Percentiles rank a stretch among this genome's conserved stretches.
phyloP scores from a whole-genome alignment of 2,329 filamentous ascomycete species.

The Alternaria ventricosa region DNA sequence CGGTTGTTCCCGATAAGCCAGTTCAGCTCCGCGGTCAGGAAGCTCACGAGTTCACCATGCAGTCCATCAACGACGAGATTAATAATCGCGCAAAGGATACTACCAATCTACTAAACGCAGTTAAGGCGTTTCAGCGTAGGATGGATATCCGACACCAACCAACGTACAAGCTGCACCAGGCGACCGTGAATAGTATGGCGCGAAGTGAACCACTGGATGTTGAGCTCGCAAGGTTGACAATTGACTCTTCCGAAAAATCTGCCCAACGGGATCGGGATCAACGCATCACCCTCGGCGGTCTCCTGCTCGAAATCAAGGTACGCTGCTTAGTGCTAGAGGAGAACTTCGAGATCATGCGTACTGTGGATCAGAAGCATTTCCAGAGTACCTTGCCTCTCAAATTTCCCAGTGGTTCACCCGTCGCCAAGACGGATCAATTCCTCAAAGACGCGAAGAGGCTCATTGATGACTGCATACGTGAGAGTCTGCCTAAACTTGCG shows the following conservation, averaged over 20 bases:
- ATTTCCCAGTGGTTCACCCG: slow-evolving; percentile 17
- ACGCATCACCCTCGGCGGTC: slow-evolving; percentile 37
- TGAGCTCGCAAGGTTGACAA: slow-evolving; percentile 20
- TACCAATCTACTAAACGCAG: slow-evolving; percentile 19
- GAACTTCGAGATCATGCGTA: slow-evolving; percentile 31
- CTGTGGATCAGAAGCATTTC: neutral
- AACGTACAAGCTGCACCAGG: slow-evolving; percentile 49
- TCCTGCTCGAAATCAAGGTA: slow-evolving; percentile 37
- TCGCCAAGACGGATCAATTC: slow-evolving; percentile 18
- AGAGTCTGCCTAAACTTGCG: slow-evolving; percentile 48
- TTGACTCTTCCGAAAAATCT: slow-evolving; percentile 18
- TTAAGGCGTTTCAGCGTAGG: slow-evolving; percentile 26
- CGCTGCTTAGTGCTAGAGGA: slow-evolving; percentile 40
- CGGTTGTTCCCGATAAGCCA: neutral
- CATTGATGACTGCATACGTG: slow-evolving; percentile 34
- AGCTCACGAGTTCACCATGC: neutral
- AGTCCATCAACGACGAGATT: slow-evolving; percentile 7
- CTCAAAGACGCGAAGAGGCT: slow-evolving; percentile 37
- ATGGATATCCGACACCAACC: slow-evolving; percentile 45
- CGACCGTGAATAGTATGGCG: slow-evolving; percentile 32
- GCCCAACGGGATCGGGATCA: slow-evolving; percentile 34
- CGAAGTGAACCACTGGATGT: slow-evolving; percentile 22
- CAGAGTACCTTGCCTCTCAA: neutral
- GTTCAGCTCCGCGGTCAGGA: neutral
- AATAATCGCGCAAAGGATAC: slow-evolving; percentile 20